Evolutionary conservation across 192 early-diverging fungal genomes (phyloP).

Genomic region (Umbelopsis sp.): DNA sequence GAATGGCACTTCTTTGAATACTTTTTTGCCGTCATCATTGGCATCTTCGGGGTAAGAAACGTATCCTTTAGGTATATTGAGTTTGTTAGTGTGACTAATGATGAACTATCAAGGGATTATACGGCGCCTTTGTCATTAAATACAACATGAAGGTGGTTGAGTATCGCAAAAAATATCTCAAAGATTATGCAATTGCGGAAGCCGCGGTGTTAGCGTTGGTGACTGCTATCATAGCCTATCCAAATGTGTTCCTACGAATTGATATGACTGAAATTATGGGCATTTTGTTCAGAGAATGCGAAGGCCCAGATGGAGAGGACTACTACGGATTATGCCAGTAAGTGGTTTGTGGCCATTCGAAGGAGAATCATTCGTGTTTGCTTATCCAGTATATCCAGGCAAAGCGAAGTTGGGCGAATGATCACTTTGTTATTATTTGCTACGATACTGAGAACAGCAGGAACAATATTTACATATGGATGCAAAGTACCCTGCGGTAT

Average conservation of each 20-base stretch:
- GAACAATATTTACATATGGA: slow-evolving; percentile 67
- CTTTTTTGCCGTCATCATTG: slow-evolving; percentile 76
- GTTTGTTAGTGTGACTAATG: neutral
- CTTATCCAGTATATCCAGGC: slow-evolving; percentile 33
- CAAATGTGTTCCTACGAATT: slow-evolving; percentile 76
- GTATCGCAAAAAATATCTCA: slow-evolving; percentile 71
- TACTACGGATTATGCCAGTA: slow-evolving; percentile 68
- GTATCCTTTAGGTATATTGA: neutral
- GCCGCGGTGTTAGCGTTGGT: slow-evolving; percentile 63
- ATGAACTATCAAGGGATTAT: slow-evolving; percentile 59
- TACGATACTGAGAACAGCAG: slow-evolving; percentile 53
- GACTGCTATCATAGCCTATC: slow-evolving; percentile 69
- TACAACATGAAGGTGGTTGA: slow-evolving; percentile 71
- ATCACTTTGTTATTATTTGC: slow-evolving; percentile 55
- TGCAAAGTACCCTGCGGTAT: slow-evolving; percentile 74
- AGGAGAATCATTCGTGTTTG: slow-evolving; percentile 28
- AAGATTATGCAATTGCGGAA: slow-evolving; percentile 68
- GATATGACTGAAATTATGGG: slow-evolving; percentile 86
- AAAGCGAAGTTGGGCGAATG: slow-evolving; percentile 39
- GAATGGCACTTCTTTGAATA: slow-evolving; percentile 97
- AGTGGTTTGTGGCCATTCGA: slow-evolving; percentile 1
- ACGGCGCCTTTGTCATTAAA: slow-evolving; percentile 77
- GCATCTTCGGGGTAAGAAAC: slow-evolving; percentile 73
- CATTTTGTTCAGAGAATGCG: slow-evolving; percentile 76
- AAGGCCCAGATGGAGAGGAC: slow-evolving; percentile 52